Base-by-base conservation (phyloP, 306 rosid genomes). In the Quercus berberidifolia region DNA sequence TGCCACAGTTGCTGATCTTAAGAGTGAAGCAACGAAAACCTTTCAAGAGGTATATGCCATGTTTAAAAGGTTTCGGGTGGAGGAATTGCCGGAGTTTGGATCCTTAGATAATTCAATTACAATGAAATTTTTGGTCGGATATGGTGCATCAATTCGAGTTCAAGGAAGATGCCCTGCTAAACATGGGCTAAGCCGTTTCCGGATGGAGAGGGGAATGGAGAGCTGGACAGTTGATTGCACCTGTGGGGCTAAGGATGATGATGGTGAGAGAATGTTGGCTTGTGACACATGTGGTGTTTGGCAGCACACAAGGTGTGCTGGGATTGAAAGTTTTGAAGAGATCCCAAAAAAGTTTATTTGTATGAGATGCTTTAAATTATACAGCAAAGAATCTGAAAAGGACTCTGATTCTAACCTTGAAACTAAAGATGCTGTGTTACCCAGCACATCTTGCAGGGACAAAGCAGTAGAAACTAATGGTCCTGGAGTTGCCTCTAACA, bases 301-400 rank as follows among this genome's bases (percentile, higher is more conserved):
- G 97, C 92, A 81, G 78, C 97, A 92, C 74, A 88, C 94, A 0
- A 88, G 97, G 68, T 92, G 97, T 65, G 88, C 90, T 49, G 94
- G 97, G 15, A 86, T 92, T 69, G 78, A 79, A 43, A 79, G 55
- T 33, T 79, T 87, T 0, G 83, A 81, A 35, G 88, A 59, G 0
- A 81, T 85, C 51, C 94, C 92, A 17, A 71, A 87, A 0, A 88
- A 86, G 80, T 92, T 90, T 83, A 78, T 81, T 69, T 87, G 83
- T 52, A n/a, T 63, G 65, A 78, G 81, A 49, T 84, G 88, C 79
- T n/a, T 43, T 15, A 74, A 59, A n/a, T 73, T 60, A 8, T 46
- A 63, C 80, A 62, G 76, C 9, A 35, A 43, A 76, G 78, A 78
- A 55, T 67, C 57, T 7, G 69, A 67, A 63, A 83, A 30, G 20